Percentiles rank a stretch among this genome's conserved stretches.
Conservation (phyloP, 2,329 filamentous ascomycete genomes). For the Taxawa tesnikishii region DNA sequence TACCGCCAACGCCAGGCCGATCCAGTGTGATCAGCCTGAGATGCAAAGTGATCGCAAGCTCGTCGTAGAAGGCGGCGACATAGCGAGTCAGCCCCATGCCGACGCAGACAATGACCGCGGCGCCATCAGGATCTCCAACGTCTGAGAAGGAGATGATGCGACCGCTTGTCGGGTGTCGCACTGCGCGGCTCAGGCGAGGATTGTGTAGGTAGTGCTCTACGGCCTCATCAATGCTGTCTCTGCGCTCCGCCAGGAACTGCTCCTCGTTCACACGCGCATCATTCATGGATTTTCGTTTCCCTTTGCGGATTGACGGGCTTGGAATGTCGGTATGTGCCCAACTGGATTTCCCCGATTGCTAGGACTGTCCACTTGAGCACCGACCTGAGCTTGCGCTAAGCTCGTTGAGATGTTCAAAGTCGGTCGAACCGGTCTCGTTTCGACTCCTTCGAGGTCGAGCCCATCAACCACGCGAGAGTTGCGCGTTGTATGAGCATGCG, state of each 20-base stretch:
- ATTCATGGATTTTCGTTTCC: constrained; percentile 19
- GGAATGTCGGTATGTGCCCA: background rate
- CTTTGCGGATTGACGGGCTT: constrained; percentile 8
- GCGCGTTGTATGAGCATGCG: background rate
- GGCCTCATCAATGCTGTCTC: constrained; percentile 79
- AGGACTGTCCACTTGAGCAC: no score
- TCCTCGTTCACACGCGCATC: constrained; percentile 24
- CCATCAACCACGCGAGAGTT: background rate
- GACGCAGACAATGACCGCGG: constrained; percentile 89
- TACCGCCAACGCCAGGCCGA: constrained; percentile 85
- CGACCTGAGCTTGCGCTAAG: no score
- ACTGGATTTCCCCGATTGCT: no score
- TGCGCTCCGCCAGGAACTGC: constrained; percentile 34
- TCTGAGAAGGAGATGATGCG: constrained; percentile 91
- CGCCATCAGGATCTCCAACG: constrained; percentile 83
- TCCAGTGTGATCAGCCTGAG: constrained; percentile 87
- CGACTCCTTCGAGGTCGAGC: no score
- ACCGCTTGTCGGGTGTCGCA: constrained; percentile 73
- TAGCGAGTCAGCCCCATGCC: constrained; percentile 96
- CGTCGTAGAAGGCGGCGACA: constrained; percentile 94
- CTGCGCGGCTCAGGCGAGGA: constrained; percentile 75
- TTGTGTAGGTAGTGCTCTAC: constrained; percentile 77
- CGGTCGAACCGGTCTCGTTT: no score
- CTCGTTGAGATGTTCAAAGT: no score
- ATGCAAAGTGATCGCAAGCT: constrained; percentile 78